These are phyloP conservation scores for Alternaria viburni DNA, from an alignment of 2,329 filamentous ascomycete genomes.

Conservation along the genomic window DNA sequence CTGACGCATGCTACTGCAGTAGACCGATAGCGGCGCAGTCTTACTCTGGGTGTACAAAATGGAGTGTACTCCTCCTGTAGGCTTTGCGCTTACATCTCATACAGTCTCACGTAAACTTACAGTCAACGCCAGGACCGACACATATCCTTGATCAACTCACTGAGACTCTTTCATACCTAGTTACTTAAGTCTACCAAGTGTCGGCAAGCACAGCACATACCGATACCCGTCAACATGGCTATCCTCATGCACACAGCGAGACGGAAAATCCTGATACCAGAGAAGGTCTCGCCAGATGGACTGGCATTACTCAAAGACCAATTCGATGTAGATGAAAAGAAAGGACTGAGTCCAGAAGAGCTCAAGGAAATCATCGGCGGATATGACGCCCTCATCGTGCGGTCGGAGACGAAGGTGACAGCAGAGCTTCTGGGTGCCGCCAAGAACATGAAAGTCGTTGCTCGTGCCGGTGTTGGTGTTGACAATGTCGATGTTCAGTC, in stretches of 20 bases:
- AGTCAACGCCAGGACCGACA: not conserved
- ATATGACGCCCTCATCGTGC: slow-evolving; percentile 79
- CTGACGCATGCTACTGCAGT: slow-evolving; percentile 27
- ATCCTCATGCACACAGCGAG: slow-evolving; percentile 36
- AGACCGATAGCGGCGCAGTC: slow-evolving; percentile 36
- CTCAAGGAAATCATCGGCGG: slow-evolving; percentile 70
- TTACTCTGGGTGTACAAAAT: slow-evolving; percentile 17
- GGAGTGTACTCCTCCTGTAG: not conserved
- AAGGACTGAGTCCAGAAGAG: slow-evolving; percentile 67
- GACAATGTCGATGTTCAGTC: slow-evolving; percentile 80
- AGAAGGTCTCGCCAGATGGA: slow-evolving; percentile 81
- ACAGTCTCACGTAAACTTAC: not conserved
- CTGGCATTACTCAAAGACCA: slow-evolving; percentile 70
- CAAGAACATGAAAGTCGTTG: slow-evolving; percentile 75
- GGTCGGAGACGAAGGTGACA: slow-evolving; percentile 82
- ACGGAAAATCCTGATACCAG: slow-evolving; percentile 72
- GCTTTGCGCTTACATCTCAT: not conserved
- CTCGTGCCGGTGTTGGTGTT: slow-evolving; percentile 77
- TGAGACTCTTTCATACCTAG: not conserved
- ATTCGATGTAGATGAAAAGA: slow-evolving; percentile 73
- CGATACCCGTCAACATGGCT: slow-evolving; percentile 31
- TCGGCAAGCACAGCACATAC: not conserved
- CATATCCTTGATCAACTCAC: not conserved
- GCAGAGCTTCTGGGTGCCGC: slow-evolving; percentile 69
- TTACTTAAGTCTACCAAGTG: too few relatives aligned